Base-by-base conservation (phyloP, 768 basidiomycete species). In the Suillus bovinus region DNA sequence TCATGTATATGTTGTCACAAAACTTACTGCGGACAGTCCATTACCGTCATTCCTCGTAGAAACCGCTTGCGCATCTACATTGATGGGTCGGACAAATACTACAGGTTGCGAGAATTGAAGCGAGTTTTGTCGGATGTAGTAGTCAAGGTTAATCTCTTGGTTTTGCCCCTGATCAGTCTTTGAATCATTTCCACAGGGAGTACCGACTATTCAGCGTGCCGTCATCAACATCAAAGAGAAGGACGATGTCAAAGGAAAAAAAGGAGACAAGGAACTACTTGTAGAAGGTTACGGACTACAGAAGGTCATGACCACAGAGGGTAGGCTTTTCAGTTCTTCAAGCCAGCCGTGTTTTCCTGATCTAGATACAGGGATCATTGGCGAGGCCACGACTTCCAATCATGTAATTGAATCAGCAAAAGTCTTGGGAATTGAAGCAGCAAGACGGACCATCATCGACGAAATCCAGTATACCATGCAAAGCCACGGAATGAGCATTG, bases 401-500 rank as follows among this genome's bases (percentile, higher is more conserved):
- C 96, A 99, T 76, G 91, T 99, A 72, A 97, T 99, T 69, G 97
- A 99, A 74, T 91, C 94, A 16, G 87, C 91, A 13, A 86, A 92
- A 71, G 96, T 99, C 9, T 84, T 99, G n/a, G 97, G 97, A 39
- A 99, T 99, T 63, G 97, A 99, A 71, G 97, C 97, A 6, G 96
- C 97, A 5, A 85, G 97, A 63, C 80, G 82, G 63, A 96, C 95
- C 4, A 97, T 99, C 76, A 89, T 97, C 76, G 92, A 96, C 71
- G 94, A 99, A 74, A 97, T 99, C 67, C 91, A 96, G 72, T 93
- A 93, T 71, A 99, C 94, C 13, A 99, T 99, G 97, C 85, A 86
- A 66, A 90, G 89, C 60, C 97, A 99, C 79, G 94, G 94, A 69
- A 96, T 99, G 91, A 95, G 89, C 62, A 98, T 99, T 69, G 97